Base-by-base conservation (phyloP, 2,329 filamentous ascomycete genomes). In the Fusarium sp. region DNA sequence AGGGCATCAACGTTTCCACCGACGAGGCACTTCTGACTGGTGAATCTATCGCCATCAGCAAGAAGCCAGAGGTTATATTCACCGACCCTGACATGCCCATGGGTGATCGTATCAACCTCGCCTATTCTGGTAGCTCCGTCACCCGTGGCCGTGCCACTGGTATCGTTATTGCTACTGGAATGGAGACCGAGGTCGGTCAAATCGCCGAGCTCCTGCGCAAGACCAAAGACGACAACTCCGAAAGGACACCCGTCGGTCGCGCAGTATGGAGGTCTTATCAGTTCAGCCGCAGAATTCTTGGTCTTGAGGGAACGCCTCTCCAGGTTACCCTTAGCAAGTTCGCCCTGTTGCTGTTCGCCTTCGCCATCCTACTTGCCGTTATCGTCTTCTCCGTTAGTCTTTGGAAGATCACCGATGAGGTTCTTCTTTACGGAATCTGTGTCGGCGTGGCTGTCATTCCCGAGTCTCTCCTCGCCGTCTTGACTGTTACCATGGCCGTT, bases 281-380 rank as follows among this genome's bases (percentile, higher is more conserved):
- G 57, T 80, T 78, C 50, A 60, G 77, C 54, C 83, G 85, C 45
- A 84, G 84, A 68, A 83, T 92, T 62, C 83, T 92, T 43, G 90
- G 88, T 56, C 78, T 90, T 4, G 85, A 92, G 55, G 93, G 93
- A 49, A 97, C 94, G 2, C 94, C 94, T 1, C 83, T 97, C 45
- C 93, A 96, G 80, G 90, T 91, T 69, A 95, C 92, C 75, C 84
- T 97, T 51, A 93, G 91, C 80, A 93, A 94, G 78, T 90, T 97
- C 73, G 93, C 94, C 27, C 88, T 96, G 43, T 76, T 93, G 5
- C 86, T 97, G 3, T 96, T 97, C 74, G 88, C 84, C 46, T 86
- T 93, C 50, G 94, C 88, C 43, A 81, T 89, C 55, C 71, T 89
- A 4, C 81, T 90, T 33, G 87, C 85, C 49, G 75, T 90, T 60